Conservation (phyloP, 805 yeast genomes). For the Saturnispora halmiae region DNA sequence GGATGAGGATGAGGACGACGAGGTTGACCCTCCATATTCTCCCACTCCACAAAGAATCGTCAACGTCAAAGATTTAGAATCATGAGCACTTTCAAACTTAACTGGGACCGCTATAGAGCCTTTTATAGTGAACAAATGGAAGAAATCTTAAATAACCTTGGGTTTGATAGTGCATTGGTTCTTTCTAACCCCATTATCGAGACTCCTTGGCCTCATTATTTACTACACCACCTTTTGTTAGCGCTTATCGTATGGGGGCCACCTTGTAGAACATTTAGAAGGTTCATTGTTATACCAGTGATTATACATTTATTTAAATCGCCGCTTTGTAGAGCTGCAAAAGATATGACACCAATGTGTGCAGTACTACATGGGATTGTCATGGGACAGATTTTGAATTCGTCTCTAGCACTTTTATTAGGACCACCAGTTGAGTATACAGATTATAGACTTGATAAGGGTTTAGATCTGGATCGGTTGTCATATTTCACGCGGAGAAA, state of each 20-base stretch:
- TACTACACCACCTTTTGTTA: conserved; percentile 3
- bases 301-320: conserved; percentile 8
- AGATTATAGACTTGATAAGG: conserved; percentile 5
- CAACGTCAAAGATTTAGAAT: neutral
- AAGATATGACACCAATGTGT: neutral
- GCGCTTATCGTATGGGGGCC: conserved; percentile 1
- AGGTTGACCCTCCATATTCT: neutral
- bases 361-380: conserved; percentile 2
- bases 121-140: neutral
- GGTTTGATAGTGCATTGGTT: neutral
- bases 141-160: neutral
- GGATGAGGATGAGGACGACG: conserved; percentile 3
- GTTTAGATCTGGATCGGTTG: conserved; percentile 1
- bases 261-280: neutral
- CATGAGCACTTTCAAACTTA: neutral
- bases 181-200: neutral
- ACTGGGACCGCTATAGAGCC: too few species aligned
- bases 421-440: conserved; percentile 8
- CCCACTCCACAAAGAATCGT: conserved; percentile 3
- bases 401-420: conserved; percentile 7
- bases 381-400: neutral
- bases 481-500: conserved; percentile 4
- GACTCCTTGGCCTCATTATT: conserved; percentile 7
- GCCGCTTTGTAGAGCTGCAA: conserved; percentile 2
- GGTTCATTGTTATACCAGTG: neutral